These are phyloP conservation scores for Saccharomycopsis malanga DNA, from an alignment of 805 yeast genomes.

Conservation along the genomic window DNA sequence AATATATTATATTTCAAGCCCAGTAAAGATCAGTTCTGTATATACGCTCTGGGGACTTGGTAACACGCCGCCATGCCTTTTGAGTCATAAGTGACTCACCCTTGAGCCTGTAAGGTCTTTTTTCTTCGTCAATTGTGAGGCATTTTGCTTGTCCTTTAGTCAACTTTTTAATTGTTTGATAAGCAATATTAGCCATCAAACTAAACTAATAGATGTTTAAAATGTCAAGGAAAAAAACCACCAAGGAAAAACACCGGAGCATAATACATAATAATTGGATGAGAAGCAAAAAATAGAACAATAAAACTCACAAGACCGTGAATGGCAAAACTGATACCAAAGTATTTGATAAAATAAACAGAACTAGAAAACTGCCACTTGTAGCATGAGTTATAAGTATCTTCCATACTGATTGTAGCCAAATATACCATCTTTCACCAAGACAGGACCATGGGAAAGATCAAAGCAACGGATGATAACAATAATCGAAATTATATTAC, in stretches of 20 bases:
- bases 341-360: conserved; percentile 43
- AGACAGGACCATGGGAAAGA: conserved; percentile 51
- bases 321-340: conserved; percentile 62
- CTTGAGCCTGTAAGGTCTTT: too few species aligned
- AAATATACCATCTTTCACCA: conserved; percentile 42
- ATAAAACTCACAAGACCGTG: conserved; percentile 74
- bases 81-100: too few species aligned
- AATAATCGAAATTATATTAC: conserved; percentile 8
- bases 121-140: conserved; percentile 19
- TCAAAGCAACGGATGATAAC: conserved; percentile 32
- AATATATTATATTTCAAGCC: too few species aligned
- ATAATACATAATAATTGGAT: conserved; percentile 71
- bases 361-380: conserved; percentile 77
- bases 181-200: conserved; percentile 66
- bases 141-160: conserved; percentile 23
- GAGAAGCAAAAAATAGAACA: conserved; percentile 57
- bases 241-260: conserved; percentile 58
- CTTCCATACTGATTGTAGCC: conserved; percentile 68
- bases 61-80: too few species aligned
- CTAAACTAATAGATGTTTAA: conserved; percentile 76
- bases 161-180: conserved; percentile 33
- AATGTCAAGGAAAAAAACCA: conserved; percentile 44
- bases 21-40: too few species aligned
- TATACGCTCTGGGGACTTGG: too few species aligned
- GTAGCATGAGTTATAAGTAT: conserved; percentile 57